Percentiles rank a stretch among this genome's conserved stretches.
These are phyloP conservation scores for Penicillium olsonii DNA, from an alignment of 2,329 filamentous ascomycete species.

Conservation along the genomic window DNA sequence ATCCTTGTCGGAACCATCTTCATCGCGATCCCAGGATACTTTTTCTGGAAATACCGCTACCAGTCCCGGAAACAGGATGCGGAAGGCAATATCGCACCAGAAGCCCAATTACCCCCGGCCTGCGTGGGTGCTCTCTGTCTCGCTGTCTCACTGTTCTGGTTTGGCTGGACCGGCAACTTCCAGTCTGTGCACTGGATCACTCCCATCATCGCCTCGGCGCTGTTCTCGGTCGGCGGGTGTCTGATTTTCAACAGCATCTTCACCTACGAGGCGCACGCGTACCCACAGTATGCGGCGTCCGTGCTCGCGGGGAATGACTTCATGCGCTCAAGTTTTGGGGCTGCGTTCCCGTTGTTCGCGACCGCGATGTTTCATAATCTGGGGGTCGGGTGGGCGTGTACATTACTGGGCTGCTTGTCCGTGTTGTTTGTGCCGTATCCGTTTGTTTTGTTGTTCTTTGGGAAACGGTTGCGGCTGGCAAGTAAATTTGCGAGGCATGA, in stretches of 20 bases:
- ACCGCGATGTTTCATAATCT: constrained; percentile 37
- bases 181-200: constrained; percentile 64
- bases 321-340: constrained; percentile 60
- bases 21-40: constrained; percentile 41
- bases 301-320: constrained; percentile 74
- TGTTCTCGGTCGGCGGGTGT: constrained; percentile 71
- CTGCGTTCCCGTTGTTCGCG: constrained; percentile 33
- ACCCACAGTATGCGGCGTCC: constrained; percentile 69
- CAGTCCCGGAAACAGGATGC: constrained; percentile 15
- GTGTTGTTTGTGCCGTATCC: constrained; percentile 42
- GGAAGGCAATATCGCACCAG: constrained; percentile 24
- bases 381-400: constrained; percentile 33
- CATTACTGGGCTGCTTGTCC: constrained; percentile 30
- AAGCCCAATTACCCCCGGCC: constrained; percentile 61
- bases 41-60: constrained; percentile 30
- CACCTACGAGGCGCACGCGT: constrained; percentile 72
- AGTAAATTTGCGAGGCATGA: constrained; percentile 26
- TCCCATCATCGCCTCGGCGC: constrained; percentile 62
- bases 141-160: constrained; percentile 68
- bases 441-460: constrained; percentile 29
- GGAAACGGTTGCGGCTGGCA: constrained; percentile 19
- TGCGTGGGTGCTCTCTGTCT: constrained; percentile 60
- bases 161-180: constrained; percentile 65
- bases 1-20: constrained; percentile 33
- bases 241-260: constrained; percentile 72